Conservation (phyloP, 768 basidiomycete genomes). For the Calocera viscosa region DNA sequence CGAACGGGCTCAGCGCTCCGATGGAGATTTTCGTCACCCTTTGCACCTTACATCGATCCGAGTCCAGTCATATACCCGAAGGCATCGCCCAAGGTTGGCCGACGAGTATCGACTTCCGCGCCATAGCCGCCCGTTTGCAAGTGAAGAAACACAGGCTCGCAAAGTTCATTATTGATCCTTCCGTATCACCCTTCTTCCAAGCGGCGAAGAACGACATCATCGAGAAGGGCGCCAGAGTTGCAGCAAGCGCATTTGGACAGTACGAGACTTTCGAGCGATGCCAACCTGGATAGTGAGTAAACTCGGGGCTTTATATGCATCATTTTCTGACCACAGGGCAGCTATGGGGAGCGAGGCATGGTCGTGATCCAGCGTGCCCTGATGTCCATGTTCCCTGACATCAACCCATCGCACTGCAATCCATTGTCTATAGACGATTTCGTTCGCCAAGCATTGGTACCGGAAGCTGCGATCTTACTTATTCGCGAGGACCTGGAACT, state of each 20-base stretch:
- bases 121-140: slow-evolving; percentile 42
- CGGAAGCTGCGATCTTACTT: slow-evolving; percentile 71
- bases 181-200: slow-evolving; percentile 44
- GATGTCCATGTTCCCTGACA: slow-evolving; percentile 55
- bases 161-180: slow-evolving; percentile 40
- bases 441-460: slow-evolving; percentile 73
- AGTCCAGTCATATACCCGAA: slow-evolving; percentile 56
- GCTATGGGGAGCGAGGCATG: slow-evolving; percentile 78
- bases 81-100: slow-evolving; percentile 68
- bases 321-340: slow-evolving; percentile 23
- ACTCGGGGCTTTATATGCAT: background rate
- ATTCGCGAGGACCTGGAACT: slow-evolving; percentile 62
- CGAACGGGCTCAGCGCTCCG: slow-evolving; percentile 45
- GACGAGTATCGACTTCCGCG: slow-evolving; percentile 50
- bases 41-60: slow-evolving; percentile 70
- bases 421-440: slow-evolving; percentile 58
- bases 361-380: slow-evolving; percentile 69
- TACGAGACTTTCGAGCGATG: slow-evolving; percentile 68
- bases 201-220: slow-evolving; percentile 52
- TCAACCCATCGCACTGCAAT: slow-evolving; percentile 29
- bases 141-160: slow-evolving; percentile 38
- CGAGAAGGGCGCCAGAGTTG: slow-evolving; percentile 50
- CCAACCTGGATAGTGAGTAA: slow-evolving; percentile 79
- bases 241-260: slow-evolving; percentile 58
- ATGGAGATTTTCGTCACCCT: slow-evolving; percentile 47